Percentiles rank a stretch among this genome's conserved stretches.
phyloP scores from a whole-genome alignment of 148 eudicot species.

The Vaccinium macrocarpon region DNA sequence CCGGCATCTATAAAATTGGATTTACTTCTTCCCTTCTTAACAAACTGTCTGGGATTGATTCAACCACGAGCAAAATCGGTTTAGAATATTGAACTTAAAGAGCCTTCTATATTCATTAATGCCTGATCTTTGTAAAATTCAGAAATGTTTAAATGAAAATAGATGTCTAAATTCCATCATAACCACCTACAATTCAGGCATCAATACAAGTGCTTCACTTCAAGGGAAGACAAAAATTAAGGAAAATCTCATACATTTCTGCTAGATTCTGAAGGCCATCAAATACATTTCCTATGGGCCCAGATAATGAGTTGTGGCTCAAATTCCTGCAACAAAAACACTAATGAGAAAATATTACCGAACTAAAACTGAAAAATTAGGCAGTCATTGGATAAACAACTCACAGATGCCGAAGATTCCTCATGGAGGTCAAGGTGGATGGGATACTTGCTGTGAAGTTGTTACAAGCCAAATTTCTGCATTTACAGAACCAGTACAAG shows the following conservation, averaged over 20 bases:
- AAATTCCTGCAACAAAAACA: conserved; percentile 60
- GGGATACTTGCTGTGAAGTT: conserved; percentile 62
- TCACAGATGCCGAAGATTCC: conserved; percentile 72
- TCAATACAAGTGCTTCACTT: not conserved
- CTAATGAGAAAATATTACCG: conserved; percentile 8
- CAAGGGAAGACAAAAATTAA: not conserved
- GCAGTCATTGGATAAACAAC: conserved; percentile 27
- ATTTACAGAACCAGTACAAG: conserved; percentile 4
- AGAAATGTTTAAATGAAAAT: not conserved
- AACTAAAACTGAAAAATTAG: not conserved
- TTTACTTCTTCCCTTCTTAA: not conserved
- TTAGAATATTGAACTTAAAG: not conserved
- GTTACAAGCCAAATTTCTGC: conserved; percentile 78
- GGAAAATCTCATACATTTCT: conserved; percentile 56
- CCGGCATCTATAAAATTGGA: not conserved
- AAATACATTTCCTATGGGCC: conserved; percentile 74
- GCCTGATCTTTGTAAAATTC: not conserved
- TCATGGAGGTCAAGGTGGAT: conserved; percentile 53
- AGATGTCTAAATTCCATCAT: not conserved
- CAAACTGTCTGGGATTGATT: not conserved
- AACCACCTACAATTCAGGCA: not conserved
- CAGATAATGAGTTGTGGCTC: conserved; percentile 73
- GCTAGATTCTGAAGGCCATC: conserved; percentile 53
- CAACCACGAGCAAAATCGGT: not conserved
- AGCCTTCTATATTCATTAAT: not conserved